Conservation (phyloP, 768 basidiomycete genomes). For the Paxillus involutus region DNA sequence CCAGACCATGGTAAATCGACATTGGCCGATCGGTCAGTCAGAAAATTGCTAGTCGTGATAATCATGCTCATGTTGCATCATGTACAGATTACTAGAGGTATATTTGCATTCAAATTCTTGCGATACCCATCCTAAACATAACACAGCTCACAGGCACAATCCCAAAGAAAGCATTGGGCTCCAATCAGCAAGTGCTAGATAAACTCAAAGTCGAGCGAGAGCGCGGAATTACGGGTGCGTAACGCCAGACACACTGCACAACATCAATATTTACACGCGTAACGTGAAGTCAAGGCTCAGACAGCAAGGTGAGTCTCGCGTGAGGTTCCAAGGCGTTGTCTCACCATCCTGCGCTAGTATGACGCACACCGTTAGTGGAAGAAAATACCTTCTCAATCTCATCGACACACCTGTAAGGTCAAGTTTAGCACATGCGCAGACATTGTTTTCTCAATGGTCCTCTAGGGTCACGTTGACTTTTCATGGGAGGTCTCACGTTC, state of each 20-base stretch:
- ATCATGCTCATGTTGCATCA: constrained; percentile 3
- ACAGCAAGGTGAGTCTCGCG: constrained; percentile 68
- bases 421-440: neutral
- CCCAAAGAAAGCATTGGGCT: constrained; percentile 55
- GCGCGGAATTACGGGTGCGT: constrained; percentile 88
- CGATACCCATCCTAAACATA: constrained; percentile 7
- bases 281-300: constrained; percentile 82
- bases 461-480: constrained; percentile 94
- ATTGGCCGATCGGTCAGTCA: constrained; percentile 75
- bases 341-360: constrained; percentile 51
- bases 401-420: constrained; percentile 88
- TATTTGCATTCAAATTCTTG: constrained; percentile 5
- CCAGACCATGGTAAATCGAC: constrained; percentile 97
- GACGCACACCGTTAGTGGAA: constrained; percentile 60
- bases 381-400: constrained; percentile 79
- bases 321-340: neutral
- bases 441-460: neutral
- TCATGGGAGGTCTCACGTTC: constrained; percentile 95
- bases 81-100: constrained; percentile 72
- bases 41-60: neutral
- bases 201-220: constrained; percentile 97
- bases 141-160: constrained; percentile 87
- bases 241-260: neutral
- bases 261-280: constrained; percentile 2
- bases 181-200: constrained; percentile 85